These are phyloP conservation scores for Macrocystidia cucumis DNA, from an alignment of 1,284 basidiomycete species.

Conservation along the genomic window DNA sequence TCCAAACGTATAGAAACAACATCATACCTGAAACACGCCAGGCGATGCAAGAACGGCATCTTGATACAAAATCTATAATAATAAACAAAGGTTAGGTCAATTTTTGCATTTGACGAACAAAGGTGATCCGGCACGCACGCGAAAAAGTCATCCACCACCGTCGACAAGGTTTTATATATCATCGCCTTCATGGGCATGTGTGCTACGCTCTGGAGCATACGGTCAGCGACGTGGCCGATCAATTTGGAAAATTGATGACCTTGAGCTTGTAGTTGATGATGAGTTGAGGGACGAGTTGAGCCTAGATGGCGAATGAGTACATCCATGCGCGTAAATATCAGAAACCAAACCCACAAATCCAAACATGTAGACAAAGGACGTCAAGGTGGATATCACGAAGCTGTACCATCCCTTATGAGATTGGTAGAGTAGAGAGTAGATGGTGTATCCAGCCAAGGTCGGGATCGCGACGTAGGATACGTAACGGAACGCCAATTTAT, in stretches of 20 bases:
- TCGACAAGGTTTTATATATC: constrained; percentile 89
- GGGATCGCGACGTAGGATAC: constrained; percentile 87
- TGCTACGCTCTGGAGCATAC: constrained; percentile 61
- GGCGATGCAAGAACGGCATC: constrained; percentile 90
- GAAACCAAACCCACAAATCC: constrained; percentile 84
- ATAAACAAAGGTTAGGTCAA: constrained; percentile 5
- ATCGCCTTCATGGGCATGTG: constrained; percentile 97
- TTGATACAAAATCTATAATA: constrained; percentile 77
- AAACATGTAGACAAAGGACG: constrained; percentile 92
- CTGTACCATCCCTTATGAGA: constrained; percentile 94
- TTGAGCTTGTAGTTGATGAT: constrained; percentile 97
- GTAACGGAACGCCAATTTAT: constrained; percentile 84
- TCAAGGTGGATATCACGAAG: constrained; percentile 84
- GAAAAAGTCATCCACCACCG: constrained; percentile 91
- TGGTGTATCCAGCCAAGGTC: constrained; percentile 76
- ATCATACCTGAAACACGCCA: constrained; percentile 77
- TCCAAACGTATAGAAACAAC: constrained; percentile 8
- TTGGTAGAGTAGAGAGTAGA: constrained; percentile 87
- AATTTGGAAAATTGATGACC: constrained; percentile 31
- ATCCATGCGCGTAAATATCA: too few species aligned
- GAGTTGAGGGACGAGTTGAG: constrained; percentile 86
- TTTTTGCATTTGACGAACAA: constrained; percentile 1
- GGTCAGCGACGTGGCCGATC: constrained; percentile 5
- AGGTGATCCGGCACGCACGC: constrained; percentile 48
- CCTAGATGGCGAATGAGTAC: constrained; percentile 35